Evolutionary conservation across 1,284 basidiomycete genomes (phyloP).

Genomic region (Apiotrichum sp.): DNA sequence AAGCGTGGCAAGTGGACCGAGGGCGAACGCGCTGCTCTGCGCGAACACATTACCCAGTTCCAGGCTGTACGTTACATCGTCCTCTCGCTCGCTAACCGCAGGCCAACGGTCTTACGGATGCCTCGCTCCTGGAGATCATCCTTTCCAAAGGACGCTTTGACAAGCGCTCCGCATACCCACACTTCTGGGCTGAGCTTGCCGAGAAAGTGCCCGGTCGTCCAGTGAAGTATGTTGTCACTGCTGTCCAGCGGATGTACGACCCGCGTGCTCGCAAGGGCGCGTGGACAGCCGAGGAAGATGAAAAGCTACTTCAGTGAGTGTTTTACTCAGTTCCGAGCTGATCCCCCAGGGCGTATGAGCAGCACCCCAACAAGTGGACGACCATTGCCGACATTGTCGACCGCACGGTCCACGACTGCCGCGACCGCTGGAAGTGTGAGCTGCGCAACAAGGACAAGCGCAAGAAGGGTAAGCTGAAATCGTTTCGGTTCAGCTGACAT

Average conservation of each 20-base stretch:
- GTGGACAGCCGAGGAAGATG: conserved; percentile 37
- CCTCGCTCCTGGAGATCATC: conserved; percentile 27
- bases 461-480: conserved; percentile 8
- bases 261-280: conserved; percentile 34
- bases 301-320: conserved; percentile 26
- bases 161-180: conserved; percentile 21
- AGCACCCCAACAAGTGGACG: conserved; percentile 30
- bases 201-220: conserved; percentile 34
- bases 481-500: not conserved
- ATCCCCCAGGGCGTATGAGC: conserved; percentile 23
- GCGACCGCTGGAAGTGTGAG: conserved; percentile 34
- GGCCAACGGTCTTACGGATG: conserved; percentile 14
- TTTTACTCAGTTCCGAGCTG: not conserved
- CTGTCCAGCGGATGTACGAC: conserved; percentile 34
- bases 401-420: conserved; percentile 33
- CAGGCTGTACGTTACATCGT: conserved; percentile 1
- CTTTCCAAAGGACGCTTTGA: conserved; percentile 22
- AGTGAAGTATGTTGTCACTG: conserved; percentile 32
- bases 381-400: conserved; percentile 33
- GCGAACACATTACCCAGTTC: conserved; percentile 23
- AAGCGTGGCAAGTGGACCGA: conserved; percentile 33
- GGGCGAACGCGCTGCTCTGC: conserved; percentile 24
- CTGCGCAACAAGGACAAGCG: conserved; percentile 17
- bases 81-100: not conserved
- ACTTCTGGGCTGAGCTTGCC: conserved; percentile 38